A percentile compares a stretch with the other conserved stretches of the same genome.
Conservation (phyloP, 1,139 yeast species). For the Hyphopichia fennica region DNA sequence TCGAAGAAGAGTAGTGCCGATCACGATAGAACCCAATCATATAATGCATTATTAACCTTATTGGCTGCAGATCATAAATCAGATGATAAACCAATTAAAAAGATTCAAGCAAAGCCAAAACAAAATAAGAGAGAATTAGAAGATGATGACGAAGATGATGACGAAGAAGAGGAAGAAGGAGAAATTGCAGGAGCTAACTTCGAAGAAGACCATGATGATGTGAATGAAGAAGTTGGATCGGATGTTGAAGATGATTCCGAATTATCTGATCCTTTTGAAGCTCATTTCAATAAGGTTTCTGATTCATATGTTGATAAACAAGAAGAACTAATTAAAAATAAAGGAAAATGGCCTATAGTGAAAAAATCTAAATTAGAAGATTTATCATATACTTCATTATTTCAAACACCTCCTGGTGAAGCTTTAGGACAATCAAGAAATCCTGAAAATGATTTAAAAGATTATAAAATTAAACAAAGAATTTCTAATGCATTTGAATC, state of each 20-base stretch:
- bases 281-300: slow-evolving; percentile 62
- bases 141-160: slow-evolving; percentile 37
- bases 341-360: slow-evolving; percentile 27
- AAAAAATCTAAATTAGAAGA: slow-evolving; percentile 14
- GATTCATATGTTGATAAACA: slow-evolving; percentile 45
- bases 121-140: slow-evolving; percentile 12
- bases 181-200: slow-evolving; percentile 24
- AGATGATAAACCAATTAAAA: slow-evolving; percentile 17
- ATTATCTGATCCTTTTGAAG: slow-evolving; percentile 64
- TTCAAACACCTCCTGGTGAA: slow-evolving; percentile 33
- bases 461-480: slow-evolving; percentile 27
- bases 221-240: slow-evolving; percentile 26
- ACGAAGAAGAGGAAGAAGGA: slow-evolving; percentile 31
- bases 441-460: slow-evolving; percentile 7
- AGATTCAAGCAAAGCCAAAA: slow-evolving; percentile 7
- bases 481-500: slow-evolving; percentile 25
- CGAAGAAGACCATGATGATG: slow-evolving; percentile 27
- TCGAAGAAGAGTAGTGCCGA: slow-evolving; percentile 6
- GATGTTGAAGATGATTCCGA: slow-evolving; percentile 28
- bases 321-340: slow-evolving; percentile 17
- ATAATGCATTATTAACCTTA: slow-evolving; percentile 73
- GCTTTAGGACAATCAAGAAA: slow-evolving; percentile 8
- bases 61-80: slow-evolving; percentile 53
- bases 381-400: slow-evolving; percentile 22
- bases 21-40: slow-evolving; percentile 48